Evolutionary conservation across 1,284 basidiomycete genomes (phyloP), one percentile per base, ranked within the genome.

Genomic region (Tylopilus sp.): DNA sequence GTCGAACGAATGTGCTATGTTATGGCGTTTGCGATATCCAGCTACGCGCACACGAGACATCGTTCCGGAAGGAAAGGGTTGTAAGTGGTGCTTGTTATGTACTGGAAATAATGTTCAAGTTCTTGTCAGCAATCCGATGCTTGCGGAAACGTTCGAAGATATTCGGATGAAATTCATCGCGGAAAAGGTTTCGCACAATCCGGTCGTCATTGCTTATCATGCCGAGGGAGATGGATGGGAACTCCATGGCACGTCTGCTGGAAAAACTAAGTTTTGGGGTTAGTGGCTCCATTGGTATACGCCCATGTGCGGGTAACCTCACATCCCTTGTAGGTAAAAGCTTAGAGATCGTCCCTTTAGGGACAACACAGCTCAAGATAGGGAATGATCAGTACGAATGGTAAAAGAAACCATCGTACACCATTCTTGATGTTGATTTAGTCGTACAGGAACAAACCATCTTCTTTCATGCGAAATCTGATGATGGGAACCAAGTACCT

Each of bases 241-340:
- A 63, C 67, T 89, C 28, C 77, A 75, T 58, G 85, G 78, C 35
- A 88, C 83, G 1, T 85, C 82, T 30, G 77, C 80, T 57, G 90
- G 86, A 21, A 88, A 82, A 67, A 91, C 89, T 51, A 93, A 91
- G 68, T 92, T 94, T 68, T 92, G 90, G 87, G 91, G 91, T 88
- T 66, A 54, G 74, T 71, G 20, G 43, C 49, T 35, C 38, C 24
- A 51, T n/a, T n/a, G n/a, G 26, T 29, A 18, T 26, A 35, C 53
- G 47, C 33, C 44, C 28, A 36, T 50, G 41, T 48, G 50, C 41
- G 56, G 45, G 44, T 54, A 42, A 59, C 47, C 28, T 45, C 45
- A 46, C 7, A 35, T 42, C 51, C 56, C 51, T 46, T 63, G 35
- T 51, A 90, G 88, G 89, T 14, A 91, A 90, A 72, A 89, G 86